A percentile compares a stretch with the other conserved stretches of the same genome.
These are phyloP conservation scores for Tolypocladium endophyticum DNA, from an alignment of 2,329 filamentous ascomycete genomes.

Conservation along the genomic window DNA sequence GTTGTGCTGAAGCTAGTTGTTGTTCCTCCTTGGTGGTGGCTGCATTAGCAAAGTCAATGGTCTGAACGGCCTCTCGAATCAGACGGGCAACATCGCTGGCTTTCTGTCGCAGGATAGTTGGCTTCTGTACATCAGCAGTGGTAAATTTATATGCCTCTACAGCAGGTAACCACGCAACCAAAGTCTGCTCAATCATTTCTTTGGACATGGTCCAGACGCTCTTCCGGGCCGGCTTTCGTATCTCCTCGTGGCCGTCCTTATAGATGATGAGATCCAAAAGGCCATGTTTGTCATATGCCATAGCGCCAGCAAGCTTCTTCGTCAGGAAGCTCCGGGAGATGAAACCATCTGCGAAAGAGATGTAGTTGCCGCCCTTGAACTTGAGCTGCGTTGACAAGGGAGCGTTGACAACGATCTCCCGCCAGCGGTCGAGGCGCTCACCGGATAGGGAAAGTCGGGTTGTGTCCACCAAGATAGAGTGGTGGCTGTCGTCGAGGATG, in stretches of 20 bases:
- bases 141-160: background rate
- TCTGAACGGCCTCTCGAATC: background rate
- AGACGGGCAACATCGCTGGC: background rate
- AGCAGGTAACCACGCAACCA: background rate
- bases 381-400: background rate
- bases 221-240: background rate
- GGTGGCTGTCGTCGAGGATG: background rate
- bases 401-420: background rate
- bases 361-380: background rate
- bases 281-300: background rate
- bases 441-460: background rate
- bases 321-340: background rate
- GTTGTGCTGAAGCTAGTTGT: background rate
- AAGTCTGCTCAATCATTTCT: background rate
- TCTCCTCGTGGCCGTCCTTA: background rate
- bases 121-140: background rate
- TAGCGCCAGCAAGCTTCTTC: background rate
- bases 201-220: background rate
- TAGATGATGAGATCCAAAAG: background rate
- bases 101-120: background rate
- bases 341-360: background rate
- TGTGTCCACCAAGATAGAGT: background rate
- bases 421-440: background rate
- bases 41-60: background rate
- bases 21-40: background rate